Base-by-base conservation (phyloP, 345 rosid genomes). In the Brassica incana region DNA sequence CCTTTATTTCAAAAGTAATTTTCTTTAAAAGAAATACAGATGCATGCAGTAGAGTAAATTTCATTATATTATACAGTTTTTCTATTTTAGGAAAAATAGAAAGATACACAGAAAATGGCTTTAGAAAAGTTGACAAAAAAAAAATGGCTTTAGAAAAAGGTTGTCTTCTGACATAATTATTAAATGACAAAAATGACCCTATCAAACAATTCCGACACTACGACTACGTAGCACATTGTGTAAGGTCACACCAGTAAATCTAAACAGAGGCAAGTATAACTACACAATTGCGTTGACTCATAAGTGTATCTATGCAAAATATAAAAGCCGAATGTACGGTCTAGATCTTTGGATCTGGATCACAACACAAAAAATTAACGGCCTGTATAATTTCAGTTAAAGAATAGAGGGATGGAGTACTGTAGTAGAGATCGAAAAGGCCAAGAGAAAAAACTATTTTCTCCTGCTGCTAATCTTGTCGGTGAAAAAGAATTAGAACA, bases 301-400 rank as follows among this genome's bases (percentile, higher is more conserved):
- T n/a, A 45, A 33, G 32, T 61, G 29, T 20, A 50, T 50, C 58
- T n/a, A 38, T 73, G 70, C 58, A 60, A 78, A 52, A n/a, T 61
- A 27, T 27, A 18, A 78, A 78, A 85, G 86, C 83, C 52, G 82
- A 84, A 82, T 79, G 79, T 87, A 85, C 88, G 90, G 80, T 83
- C 77, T 80, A 86, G 92, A 92, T 91, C 88, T 69, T 77, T 78
- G 78, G 90, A 87, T 89, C 88, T 74, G 72, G 84, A 90, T 90
- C 95, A 71, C 27, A 61, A 67, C 3, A 8, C 8, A 66, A 32
- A 50, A 50, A 79, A 75, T 11, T 38, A 77, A 87, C 86, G 92
- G 94, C 76, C 73, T 43, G 63, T 84, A 85, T 11, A 74, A 15
- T 69, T 45, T 45, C 20, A 36, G 9, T 52, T 52, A 54, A 54